Conservation (phyloP, 176 grass and related monocot genomes). For the Oropetium thomaeum region DNA sequence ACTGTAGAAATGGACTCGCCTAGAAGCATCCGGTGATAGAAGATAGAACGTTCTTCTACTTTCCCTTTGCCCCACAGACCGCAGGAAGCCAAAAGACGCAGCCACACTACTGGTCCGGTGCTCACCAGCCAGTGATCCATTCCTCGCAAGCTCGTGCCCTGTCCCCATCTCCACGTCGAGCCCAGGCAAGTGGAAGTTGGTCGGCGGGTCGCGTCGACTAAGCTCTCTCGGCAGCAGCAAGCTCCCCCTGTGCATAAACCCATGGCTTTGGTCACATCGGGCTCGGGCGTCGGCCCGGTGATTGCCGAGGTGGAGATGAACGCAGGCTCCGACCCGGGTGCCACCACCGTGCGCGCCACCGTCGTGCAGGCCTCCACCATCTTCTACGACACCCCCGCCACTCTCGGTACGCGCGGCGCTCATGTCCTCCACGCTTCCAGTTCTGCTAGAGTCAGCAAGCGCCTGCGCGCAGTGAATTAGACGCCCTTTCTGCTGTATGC, state of each 20-base stretch:
- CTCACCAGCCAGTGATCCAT: conserved; percentile 12
- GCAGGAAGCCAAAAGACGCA: not conserved
- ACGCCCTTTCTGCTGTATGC: not conserved
- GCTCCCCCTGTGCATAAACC: not conserved
- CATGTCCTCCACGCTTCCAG: not conserved
- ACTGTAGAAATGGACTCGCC: not conserved
- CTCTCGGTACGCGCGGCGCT: conserved; percentile 37
- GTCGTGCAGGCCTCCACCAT: conserved; percentile 91
- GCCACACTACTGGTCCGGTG: conserved; percentile 1
- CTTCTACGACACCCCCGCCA: conserved; percentile 89
- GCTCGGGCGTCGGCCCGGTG: conserved; percentile 41
- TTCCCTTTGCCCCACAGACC: not conserved
- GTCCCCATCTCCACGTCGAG: conserved; percentile 38
- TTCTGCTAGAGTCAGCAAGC: not conserved
- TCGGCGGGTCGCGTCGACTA: not conserved
- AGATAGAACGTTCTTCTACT: not conserved
- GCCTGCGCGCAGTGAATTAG: not conserved
- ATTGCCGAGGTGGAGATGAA: conserved; percentile 93
- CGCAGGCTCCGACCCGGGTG: conserved; percentile 41
- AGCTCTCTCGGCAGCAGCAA: conserved; percentile 6
- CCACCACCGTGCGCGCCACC: conserved; percentile 68
- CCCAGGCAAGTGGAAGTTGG: conserved; percentile 2
- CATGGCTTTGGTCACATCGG: conserved; percentile 55
- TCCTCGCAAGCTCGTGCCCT: conserved; percentile 25
- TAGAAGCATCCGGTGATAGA: conserved; percentile 1